Evolutionary conservation across 768 basidiomycete genomes (phyloP), one percentile per base, ranked within the genome.

Genomic region (Leccinum pellstonianum): DNA sequence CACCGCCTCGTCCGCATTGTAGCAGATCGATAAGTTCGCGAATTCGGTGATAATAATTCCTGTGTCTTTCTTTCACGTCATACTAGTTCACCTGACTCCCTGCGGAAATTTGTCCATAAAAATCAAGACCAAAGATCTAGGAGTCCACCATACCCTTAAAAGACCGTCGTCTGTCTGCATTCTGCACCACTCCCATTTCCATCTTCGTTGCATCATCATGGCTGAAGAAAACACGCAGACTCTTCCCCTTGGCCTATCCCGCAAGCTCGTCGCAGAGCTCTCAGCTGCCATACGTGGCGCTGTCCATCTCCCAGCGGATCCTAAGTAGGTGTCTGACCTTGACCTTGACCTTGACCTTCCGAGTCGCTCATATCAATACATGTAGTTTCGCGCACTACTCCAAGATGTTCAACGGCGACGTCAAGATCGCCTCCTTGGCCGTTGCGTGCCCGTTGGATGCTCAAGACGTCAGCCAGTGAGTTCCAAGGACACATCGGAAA

Each of bases 401-500:
- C 5, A 80, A 72, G 35, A 80, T 92, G 56, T 93, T 93, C 79
- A 93, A 93, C 63, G 91, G 90, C 5, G 89, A 89, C 57, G 81
- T 93, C 38, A 76, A 81, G 49, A 79, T 82, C 29, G 64, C 72
- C 1, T 81, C 91, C 10, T 77, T 83, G 63, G 86, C 85, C 10
- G 82, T 93, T 14, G 86, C 81, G 0, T 86, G 86, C 56, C 93
- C 94, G 1, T 69, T 87, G 31, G 88, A 93, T 62, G 90, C 92
- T 1, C 79, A 85, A 59, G 91, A 95, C 68, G 86, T 95, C 50
- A 91, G 88, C 82, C 81, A 81, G 88, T 92, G 70, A 70, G 86
- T 76, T n/a, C 9, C 54, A n/a, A 51, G 3, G 12, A n/a, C 29
- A 17, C 38, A 49, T 54, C 27, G 4, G 7, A 15, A 59, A 52